Percentiles rank a stretch among this genome's conserved stretches.
Conservation (phyloP, 2,329 filamentous ascomycete species). For the Penicillium rolfsii region DNA sequence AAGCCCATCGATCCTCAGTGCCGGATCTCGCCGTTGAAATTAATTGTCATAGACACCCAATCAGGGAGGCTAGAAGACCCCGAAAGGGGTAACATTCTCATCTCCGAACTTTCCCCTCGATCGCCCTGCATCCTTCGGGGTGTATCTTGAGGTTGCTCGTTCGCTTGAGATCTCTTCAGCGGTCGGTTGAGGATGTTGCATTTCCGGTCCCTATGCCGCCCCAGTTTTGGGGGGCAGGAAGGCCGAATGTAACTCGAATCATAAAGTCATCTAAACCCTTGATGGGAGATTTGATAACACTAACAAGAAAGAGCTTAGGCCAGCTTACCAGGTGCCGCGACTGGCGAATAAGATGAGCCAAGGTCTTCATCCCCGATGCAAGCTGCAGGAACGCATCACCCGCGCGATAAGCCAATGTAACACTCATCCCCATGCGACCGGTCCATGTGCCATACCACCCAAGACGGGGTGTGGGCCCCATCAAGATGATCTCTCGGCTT, state of each 20-base stretch:
- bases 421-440: slow-evolving; percentile 24
- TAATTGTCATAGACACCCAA: slow-evolving; percentile 7
- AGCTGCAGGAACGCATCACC: slow-evolving; percentile 22
- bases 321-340: neutral
- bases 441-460: slow-evolving; percentile 19
- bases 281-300: neutral
- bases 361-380: neutral
- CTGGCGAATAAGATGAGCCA: slow-evolving; percentile 1
- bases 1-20: neutral
- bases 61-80: neutral
- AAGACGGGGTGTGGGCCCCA: slow-evolving; percentile 3
- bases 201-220: neutral
- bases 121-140: slow-evolving; percentile 8
- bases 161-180: neutral
- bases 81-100: slow-evolving; percentile 21
- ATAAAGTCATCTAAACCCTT: neutral
- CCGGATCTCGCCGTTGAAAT: slow-evolving; percentile 2
- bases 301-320: neutral
- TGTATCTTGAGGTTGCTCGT: slow-evolving; percentile 8
- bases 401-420: slow-evolving; percentile 24
- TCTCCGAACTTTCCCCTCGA: neutral
- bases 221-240: neutral
- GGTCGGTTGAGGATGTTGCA: slow-evolving; percentile 4
- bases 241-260: slow-evolving; percentile 14
- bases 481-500: neutral